A percentile compares a stretch with the other conserved stretches of the same genome.
phyloP scores from a whole-genome alignment of 2,329 filamentous ascomycete genomes.

The Fragosphaeria purpurea region DNA sequence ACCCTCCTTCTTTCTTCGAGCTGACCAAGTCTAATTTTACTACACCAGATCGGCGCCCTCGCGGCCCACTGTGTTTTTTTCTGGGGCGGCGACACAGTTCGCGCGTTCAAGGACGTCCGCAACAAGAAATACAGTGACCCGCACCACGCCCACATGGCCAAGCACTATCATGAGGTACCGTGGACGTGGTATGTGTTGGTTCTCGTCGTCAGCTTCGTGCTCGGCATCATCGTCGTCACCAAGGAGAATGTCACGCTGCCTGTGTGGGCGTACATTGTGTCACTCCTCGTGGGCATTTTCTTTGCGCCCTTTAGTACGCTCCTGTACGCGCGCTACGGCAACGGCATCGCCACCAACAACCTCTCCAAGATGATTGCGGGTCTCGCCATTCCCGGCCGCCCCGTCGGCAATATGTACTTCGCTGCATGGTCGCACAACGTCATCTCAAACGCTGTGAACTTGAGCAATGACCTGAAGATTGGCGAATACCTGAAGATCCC shows the following conservation, averaged over 20 bases:
- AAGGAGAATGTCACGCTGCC: conserved; percentile 37
- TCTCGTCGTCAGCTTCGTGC: conserved; percentile 33
- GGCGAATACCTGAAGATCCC: conserved; percentile 52
- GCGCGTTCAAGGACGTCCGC: conserved; percentile 35
- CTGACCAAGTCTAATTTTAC: no score
- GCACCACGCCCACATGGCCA: conserved; percentile 42
- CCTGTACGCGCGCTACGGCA: conserved; percentile 42
- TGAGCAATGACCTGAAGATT: conserved; percentile 46
- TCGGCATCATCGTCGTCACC: conserved; percentile 34
- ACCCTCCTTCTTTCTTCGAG: background rate
- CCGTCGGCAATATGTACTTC: conserved; percentile 49
- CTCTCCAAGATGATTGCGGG: conserved; percentile 48
- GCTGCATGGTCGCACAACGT: conserved; percentile 49
- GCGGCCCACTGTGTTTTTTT: conserved; percentile 43
- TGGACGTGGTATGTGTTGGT: conserved; percentile 37
- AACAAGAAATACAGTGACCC: conserved; percentile 34
- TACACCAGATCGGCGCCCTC: conserved; percentile 40
- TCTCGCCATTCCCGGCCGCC: conserved; percentile 37
- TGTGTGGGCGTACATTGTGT: conserved; percentile 36
- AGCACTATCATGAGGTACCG: conserved; percentile 40
- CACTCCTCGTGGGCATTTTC: conserved; percentile 32
- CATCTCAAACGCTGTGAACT: conserved; percentile 37
- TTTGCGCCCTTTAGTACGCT: conserved; percentile 45
- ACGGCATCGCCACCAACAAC: conserved; percentile 49
- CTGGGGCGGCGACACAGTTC: conserved; percentile 42